These are phyloP conservation scores for Hanseniaspora gamundiae DNA, from an alignment of 1,139 yeast species.

Conservation along the genomic window DNA sequence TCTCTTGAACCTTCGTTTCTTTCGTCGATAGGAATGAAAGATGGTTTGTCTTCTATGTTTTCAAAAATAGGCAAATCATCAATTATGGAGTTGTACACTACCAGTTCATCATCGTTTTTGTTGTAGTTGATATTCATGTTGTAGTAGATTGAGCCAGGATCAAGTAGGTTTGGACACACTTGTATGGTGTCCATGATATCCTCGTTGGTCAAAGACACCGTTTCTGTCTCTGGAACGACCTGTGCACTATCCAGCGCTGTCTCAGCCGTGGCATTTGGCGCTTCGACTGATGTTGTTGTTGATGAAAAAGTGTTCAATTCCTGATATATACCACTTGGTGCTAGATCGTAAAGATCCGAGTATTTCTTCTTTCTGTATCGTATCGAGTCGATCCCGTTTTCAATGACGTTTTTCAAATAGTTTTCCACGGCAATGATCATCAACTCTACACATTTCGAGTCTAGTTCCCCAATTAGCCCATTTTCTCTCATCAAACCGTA, in stretches of 20 bases:
- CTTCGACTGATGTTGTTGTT: constrained; percentile 11
- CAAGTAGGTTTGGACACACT: constrained; percentile 54
- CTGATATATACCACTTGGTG: constrained; percentile 21
- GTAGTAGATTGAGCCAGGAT: constrained; percentile 50
- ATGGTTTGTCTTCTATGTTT: constrained; percentile 17
- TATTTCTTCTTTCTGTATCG: constrained; percentile 46
- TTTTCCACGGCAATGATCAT: constrained; percentile 66
- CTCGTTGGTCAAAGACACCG: constrained; percentile 43
- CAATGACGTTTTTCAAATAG: constrained; percentile 63
- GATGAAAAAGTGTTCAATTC: constrained; percentile 9
- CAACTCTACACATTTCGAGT: constrained; percentile 64
- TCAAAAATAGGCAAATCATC: constrained; percentile 26
- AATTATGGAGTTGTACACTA: constrained; percentile 31
- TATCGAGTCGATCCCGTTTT: constrained; percentile 62
- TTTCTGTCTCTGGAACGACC: constrained; percentile 9
- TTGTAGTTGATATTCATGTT: constrained; percentile 39
- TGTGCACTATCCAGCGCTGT: no score
- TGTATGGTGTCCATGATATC: constrained; percentile 54
- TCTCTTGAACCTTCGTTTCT: constrained; percentile 49
- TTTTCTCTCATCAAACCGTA: constrained; percentile 81
- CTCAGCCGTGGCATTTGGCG: constrained; percentile 1
- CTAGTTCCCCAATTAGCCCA: constrained; percentile 77
- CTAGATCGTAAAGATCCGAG: constrained; percentile 31
- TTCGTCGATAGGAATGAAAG: constrained; percentile 22
- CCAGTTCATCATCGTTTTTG: constrained; percentile 42